These are phyloP conservation scores for Aspergillus fumigatus DNA, from an alignment of 2,329 filamentous ascomycete species.

Conservation along the genomic window DNA sequence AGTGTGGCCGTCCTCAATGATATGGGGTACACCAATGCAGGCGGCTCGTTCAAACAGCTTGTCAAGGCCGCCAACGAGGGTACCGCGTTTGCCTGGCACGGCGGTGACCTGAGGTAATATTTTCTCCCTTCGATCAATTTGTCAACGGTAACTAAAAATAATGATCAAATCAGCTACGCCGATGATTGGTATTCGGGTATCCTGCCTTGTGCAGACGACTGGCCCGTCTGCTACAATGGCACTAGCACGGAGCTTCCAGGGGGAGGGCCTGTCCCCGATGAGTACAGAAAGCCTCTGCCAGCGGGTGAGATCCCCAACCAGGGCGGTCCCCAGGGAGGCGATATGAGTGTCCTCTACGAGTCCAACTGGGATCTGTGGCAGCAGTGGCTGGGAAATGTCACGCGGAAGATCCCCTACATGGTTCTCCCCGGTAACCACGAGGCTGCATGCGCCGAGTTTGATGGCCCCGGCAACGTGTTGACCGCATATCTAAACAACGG, in stretches of 20 bases:
- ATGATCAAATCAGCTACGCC: constrained; percentile 38
- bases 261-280: constrained; percentile 28
- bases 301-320: constrained; percentile 44
- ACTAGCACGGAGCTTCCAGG: constrained; percentile 40
- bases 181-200: constrained; percentile 52
- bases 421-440: constrained; percentile 50
- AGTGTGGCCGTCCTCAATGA: constrained; percentile 48
- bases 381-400: constrained; percentile 44
- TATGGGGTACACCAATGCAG: constrained; percentile 52
- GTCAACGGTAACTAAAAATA: no score
- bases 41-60: constrained; percentile 45
- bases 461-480: constrained; percentile 42
- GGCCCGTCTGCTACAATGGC: constrained; percentile 52
- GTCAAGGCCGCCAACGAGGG: constrained; percentile 40
- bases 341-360: constrained; percentile 49
- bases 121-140: no score
- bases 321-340: constrained; percentile 45
- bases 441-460: constrained; percentile 46
- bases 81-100: constrained; percentile 50
- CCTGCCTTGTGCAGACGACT: constrained; percentile 44
- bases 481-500: constrained; percentile 47
- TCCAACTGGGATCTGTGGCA: constrained; percentile 52
- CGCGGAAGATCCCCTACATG: constrained; percentile 47
- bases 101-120: constrained; percentile 40
- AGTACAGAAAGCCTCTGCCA: constrained; percentile 45